phyloP scores from a whole-genome alignment of 345 rosid genomes.

The Linum usitatissimum region DNA sequence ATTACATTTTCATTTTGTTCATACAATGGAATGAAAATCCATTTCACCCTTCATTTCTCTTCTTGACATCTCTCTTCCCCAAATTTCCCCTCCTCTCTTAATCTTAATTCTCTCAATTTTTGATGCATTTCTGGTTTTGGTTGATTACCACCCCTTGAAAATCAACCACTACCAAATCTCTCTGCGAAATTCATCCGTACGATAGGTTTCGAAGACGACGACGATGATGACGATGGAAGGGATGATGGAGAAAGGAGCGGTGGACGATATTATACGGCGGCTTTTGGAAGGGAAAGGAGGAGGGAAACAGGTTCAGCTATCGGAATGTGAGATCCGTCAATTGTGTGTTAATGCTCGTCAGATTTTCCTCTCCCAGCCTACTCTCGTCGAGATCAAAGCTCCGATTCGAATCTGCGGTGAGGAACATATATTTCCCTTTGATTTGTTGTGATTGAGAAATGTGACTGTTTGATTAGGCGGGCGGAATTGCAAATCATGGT shows the following conservation, averaged over 20 bases:
- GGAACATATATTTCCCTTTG: slow-evolving; percentile 20
- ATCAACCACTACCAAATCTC: background rate
- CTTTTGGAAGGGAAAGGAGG: slow-evolving; percentile 85
- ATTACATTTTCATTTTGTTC: no score
- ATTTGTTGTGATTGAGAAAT: background rate
- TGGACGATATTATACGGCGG: slow-evolving; percentile 94
- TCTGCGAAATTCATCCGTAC: background rate
- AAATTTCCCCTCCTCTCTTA: no score
- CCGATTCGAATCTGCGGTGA: slow-evolving; percentile 86
- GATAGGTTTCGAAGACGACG: slow-evolving; percentile 9
- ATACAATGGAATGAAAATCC: no score
- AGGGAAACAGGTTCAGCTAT: slow-evolving; percentile 87
- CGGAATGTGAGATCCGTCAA: slow-evolving; percentile 97
- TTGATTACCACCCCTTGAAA: background rate
- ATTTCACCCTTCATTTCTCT: no score
- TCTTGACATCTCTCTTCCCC: no score
- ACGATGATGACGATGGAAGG: slow-evolving; percentile 36
- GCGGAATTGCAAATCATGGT: no score
- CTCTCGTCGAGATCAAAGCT: slow-evolving; percentile 68
- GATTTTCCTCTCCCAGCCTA: slow-evolving; percentile 80
- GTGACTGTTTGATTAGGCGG: no score
- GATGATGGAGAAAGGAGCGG: slow-evolving; percentile 55
- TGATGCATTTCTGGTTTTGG: background rate
- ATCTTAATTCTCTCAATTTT: background rate
- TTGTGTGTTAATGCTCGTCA: slow-evolving; percentile 90